Conservation (phyloP, 352 stramenopile genomes). For the Pythium myriotylum region DNA sequence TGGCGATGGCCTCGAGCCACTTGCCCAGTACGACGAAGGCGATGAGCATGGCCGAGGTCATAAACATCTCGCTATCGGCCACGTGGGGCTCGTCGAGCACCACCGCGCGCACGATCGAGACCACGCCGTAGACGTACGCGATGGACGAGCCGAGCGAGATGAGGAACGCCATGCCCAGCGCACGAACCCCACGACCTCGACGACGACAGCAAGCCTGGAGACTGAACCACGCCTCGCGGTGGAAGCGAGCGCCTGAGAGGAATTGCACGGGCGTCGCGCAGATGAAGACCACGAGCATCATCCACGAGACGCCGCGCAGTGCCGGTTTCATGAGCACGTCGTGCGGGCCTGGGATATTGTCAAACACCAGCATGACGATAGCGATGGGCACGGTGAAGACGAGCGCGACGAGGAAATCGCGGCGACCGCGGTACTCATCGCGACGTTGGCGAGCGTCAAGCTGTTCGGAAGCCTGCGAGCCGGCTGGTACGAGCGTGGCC, state of each 20-base stretch:
- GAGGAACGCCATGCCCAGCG: slow-evolving; percentile 97
- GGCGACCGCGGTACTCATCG: slow-evolving; percentile 74
- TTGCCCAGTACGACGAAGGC: slow-evolving; percentile 99
- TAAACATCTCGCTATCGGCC: slow-evolving; percentile 92
- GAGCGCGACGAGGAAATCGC: slow-evolving; percentile 87
- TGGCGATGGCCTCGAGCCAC: slow-evolving; percentile 94
- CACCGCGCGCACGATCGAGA: slow-evolving; percentile 79
- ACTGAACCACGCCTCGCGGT: slow-evolving; percentile 92
- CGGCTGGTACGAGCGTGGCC: slow-evolving; percentile 64
- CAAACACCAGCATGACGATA: slow-evolving; percentile 90
- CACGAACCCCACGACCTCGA: slow-evolving; percentile 48
- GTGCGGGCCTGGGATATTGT: slow-evolving; percentile 66
- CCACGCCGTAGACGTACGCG: slow-evolving; percentile 95
- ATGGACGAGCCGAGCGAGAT: slow-evolving; percentile 96
- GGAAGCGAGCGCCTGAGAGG: slow-evolving; percentile 92
- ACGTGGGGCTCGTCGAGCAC: slow-evolving; percentile 69
- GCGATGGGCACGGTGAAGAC: slow-evolving; percentile 95
- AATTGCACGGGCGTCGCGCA: slow-evolving; percentile 97
- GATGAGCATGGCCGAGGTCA: slow-evolving; percentile 98
- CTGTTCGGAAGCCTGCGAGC: slow-evolving; percentile 45
- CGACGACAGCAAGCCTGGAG: slow-evolving; percentile 40
- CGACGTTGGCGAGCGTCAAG: slow-evolving; percentile 76
- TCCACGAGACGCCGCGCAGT: slow-evolving; percentile 72
- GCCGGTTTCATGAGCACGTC: slow-evolving; percentile 49
- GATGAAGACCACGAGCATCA: slow-evolving; percentile 70